Base-by-base conservation (phyloP, 805 yeast genomes). In the Yarrowia sp. region DNA sequence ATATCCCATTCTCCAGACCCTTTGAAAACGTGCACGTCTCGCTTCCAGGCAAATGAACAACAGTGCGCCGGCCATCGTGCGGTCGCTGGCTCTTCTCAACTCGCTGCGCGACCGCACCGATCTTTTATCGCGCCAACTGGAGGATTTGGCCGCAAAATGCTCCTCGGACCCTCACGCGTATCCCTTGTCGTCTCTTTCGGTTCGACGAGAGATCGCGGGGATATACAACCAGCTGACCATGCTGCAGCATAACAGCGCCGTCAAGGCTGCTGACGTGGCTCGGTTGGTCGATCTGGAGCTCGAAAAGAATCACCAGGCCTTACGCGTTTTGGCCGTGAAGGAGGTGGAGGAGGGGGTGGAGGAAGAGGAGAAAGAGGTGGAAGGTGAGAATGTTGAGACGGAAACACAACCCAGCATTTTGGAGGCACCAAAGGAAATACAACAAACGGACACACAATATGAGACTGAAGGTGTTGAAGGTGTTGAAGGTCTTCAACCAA, bases 51-150 rank as follows among this genome's bases (percentile, higher is more conserved):
- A 41, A 53, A 56, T 59, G 65, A 59, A 59, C 65, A 59, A 59
- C 42, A 59, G 52, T 35, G 65, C 65, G 41, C 65, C 65, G 8
- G 65, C 65, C 40, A 59, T 59, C 1, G 65, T 59, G 65, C 65
- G 65, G 65, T 59, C 65, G 52, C 65, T 59, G 40, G 65, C 65
- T 10, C 65, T 59, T 16, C 22, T 59, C 11, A 59, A 59, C 65
- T 43, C 65, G 42, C 35, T 59, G 14, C 65, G 65, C 38, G 65
- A 59, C 65, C 65, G 65, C 65, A 59, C 65, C 15, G 52, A 59
- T 40, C 41, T 16, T 8, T 36, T 59, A 12, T 59, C 65, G 26
- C 52, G 42, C 22, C 65, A 59, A 16, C 52, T 59, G 16, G 65
- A 43, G 5, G 32, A 32, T 35, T 40, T 59, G 16, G 45, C 65